Percentiles rank a stretch among this genome's conserved stretches.
These are phyloP conservation scores for Leishmania martiniquensis DNA, from an alignment of 208 protist genomes.

Conservation along the genomic window DNA sequence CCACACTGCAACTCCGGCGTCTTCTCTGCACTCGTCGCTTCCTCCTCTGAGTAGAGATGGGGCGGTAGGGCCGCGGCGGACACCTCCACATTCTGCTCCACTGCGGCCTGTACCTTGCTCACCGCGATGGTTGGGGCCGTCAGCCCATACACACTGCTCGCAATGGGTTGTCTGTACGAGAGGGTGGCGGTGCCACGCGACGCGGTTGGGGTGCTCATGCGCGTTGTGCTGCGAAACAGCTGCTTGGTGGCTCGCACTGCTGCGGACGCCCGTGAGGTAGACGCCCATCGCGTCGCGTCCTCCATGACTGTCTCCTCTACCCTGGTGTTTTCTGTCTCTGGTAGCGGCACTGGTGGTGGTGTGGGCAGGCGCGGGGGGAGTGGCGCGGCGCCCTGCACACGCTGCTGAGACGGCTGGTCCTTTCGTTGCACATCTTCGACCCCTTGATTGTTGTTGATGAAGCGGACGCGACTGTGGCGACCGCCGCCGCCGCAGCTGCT, in stretches of 20 bases:
- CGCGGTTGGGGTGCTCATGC: slow-evolving; percentile 15
- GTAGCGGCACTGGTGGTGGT: slow-evolving; percentile 29
- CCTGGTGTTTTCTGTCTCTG: background rate
- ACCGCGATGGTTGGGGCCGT: slow-evolving; percentile 43
- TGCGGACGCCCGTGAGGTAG: slow-evolving; percentile 29
- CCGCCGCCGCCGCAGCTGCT: slow-evolving; percentile 27
- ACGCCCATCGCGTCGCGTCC: slow-evolving; percentile 48
- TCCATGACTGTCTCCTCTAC: slow-evolving; percentile 1
- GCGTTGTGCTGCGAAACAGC: slow-evolving; percentile 54
- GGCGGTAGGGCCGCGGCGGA: slow-evolving; percentile 21
- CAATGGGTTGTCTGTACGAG: slow-evolving; percentile 50
- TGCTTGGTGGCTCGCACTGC: slow-evolving; percentile 75
- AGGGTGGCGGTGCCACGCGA: slow-evolving; percentile 45
- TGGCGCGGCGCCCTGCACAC: slow-evolving; percentile 8
- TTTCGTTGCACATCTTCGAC: background rate
- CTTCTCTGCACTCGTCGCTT: background rate
- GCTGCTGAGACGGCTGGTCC: slow-evolving; percentile 2
- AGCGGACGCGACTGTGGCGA: slow-evolving; percentile 37
- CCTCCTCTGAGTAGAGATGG: background rate
- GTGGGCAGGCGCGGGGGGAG: slow-evolving; percentile 23
- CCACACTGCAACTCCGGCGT: slow-evolving; percentile 55
- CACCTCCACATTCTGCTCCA: slow-evolving; percentile 51
- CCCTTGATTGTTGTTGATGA: slow-evolving; percentile 28
- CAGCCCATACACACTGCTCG: slow-evolving; percentile 59
- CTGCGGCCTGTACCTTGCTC: slow-evolving; percentile 36